phyloP scores from a whole-genome alignment of 192 early-diverging fungal genomes.

The Coemansia sp. region DNA sequence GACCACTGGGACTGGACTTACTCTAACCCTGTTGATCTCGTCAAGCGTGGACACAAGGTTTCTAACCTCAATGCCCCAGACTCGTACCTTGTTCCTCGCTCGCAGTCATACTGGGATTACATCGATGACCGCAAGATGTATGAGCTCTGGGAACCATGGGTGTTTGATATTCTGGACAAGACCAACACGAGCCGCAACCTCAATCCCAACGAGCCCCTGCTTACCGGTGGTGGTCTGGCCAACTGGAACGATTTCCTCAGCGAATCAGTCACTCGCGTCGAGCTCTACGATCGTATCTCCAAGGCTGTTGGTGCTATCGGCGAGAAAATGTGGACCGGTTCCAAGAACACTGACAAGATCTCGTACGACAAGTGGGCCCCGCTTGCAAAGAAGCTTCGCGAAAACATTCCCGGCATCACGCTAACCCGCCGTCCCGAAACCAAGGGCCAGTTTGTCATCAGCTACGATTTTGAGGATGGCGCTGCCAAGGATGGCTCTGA shows the following conservation, averaged over 20 bases:
- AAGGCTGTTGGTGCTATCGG: slow-evolving; percentile 40
- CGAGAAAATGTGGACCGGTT: slow-evolving; percentile 52
- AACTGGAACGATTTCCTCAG: slow-evolving; percentile 52
- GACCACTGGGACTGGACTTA: slow-evolving; percentile 30
- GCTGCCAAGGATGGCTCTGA: slow-evolving; percentile 36
- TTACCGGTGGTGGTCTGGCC: slow-evolving; percentile 48
- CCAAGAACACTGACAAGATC: slow-evolving; percentile 35
- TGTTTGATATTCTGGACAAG: slow-evolving; percentile 44
- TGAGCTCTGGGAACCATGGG: slow-evolving; percentile 48
- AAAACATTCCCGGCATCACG: slow-evolving; percentile 50
- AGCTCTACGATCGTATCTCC: slow-evolving; percentile 46
- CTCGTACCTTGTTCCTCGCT: slow-evolving; percentile 49
- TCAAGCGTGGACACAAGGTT: slow-evolving; percentile 42
- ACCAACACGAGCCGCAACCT: slow-evolving; percentile 46
- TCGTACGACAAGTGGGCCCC: slow-evolving; percentile 44
- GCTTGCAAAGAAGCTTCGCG: slow-evolving; percentile 50
- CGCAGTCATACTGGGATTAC: slow-evolving; percentile 36
- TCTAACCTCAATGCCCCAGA: slow-evolving; percentile 50
- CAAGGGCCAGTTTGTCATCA: slow-evolving; percentile 42
- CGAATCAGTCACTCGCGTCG: slow-evolving; percentile 50
- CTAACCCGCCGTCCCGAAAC: slow-evolving; percentile 30
- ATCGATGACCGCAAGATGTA: slow-evolving; percentile 42
- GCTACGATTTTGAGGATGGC: slow-evolving; percentile 47
- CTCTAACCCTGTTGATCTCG: slow-evolving; percentile 33
- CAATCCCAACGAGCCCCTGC: slow-evolving; percentile 28